Base-by-base conservation (phyloP, 345 rosid genomes). In the Syzygium aromaticum region DNA sequence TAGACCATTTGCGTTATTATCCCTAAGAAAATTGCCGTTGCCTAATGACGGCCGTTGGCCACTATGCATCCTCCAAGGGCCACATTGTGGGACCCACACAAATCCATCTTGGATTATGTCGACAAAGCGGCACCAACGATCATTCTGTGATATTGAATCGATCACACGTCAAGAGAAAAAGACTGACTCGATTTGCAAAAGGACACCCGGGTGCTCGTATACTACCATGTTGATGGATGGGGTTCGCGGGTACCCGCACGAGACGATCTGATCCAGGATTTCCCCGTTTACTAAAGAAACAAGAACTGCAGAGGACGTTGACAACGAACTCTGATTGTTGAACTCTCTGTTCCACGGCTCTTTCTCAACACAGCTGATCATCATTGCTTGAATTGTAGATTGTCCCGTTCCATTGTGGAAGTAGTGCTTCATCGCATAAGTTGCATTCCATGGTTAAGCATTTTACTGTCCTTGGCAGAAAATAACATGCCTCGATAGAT, bases 231-330 rank as follows among this genome's bases (percentile, higher is more conserved):
- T 43, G 0, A 57, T 23, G 63, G 6, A 1, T 5, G 25, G 3
- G 14, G 13, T 57, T 57, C 25, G 1, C 0, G 25, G n/a, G 1
- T 56, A 0, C n/a, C 2, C 5, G 0, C n/a, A 56, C 5, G 1
- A 56, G 11, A 27, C 16, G 1, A 27, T 1, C 8, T 11, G 0
- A 59, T 11, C 64, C 6, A 27, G 8, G 30, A 59, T 59, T 57
- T 59, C 30, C 67, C 27, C 8, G 0, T 27, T 27, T 27, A 43
- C 17, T 1, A 59, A 28, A 2, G 38, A 63, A 3, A 63, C 77
- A 0, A 15, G 1, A 61, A 28, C 5, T 0, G 2, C 5, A 28
- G 7, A 28, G 9, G 40, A 63, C 28, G 21, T 28, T 28, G 77
- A 63, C 16, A 63, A 63, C 0, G 30, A 63, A n/a, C 10, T 28